Percentiles rank a stretch among this genome's conserved stretches.
phyloP scores from a whole-genome alignment of 1,139 yeast genomes.

The Suhomyces chickasaworum region DNA sequence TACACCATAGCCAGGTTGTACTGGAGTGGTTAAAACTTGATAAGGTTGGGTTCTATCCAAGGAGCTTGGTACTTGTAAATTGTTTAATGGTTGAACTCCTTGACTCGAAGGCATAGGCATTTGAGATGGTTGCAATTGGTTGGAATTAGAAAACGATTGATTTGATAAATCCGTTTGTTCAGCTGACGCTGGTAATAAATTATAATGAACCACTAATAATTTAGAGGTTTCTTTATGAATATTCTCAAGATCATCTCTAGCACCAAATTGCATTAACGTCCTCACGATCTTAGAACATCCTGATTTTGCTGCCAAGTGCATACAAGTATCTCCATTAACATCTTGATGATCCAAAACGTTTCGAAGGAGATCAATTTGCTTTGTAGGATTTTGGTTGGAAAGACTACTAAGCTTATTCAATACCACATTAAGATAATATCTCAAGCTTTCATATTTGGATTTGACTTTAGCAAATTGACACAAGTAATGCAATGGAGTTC shows the following conservation, averaged over 20 bases:
- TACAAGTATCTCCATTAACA: slow-evolving; percentile 66
- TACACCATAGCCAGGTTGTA: slow-evolving; percentile 29
- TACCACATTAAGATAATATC: slow-evolving; percentile 41
- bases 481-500: slow-evolving; percentile 74
- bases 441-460: slow-evolving; percentile 48
- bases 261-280: slow-evolving; percentile 45
- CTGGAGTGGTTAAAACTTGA: slow-evolving; percentile 40
- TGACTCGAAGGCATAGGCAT: slow-evolving; percentile 2
- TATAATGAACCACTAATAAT: slow-evolving; percentile 29
- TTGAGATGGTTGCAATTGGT: slow-evolving; percentile 13
- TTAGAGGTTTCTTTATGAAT: slow-evolving; percentile 45
- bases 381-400: slow-evolving; percentile 31
- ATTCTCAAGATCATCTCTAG: slow-evolving; percentile 49
- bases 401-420: slow-evolving; percentile 40
- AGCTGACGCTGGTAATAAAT: slow-evolving; percentile 23
- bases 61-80: slow-evolving; percentile 4
- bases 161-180: slow-evolving; percentile 8
- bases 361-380: slow-evolving; percentile 48
- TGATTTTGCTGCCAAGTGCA: slow-evolving; percentile 60
- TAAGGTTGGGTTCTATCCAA: slow-evolving; percentile 8
- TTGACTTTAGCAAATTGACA: slow-evolving; percentile 60
- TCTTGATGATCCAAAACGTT: slow-evolving; percentile 72
- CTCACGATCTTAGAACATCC: slow-evolving; percentile 43
- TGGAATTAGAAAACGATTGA: slow-evolving; percentile 5
- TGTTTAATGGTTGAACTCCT: background rate